Conservation (phyloP, 805 yeast species). For the Starmerella powellii region DNA sequence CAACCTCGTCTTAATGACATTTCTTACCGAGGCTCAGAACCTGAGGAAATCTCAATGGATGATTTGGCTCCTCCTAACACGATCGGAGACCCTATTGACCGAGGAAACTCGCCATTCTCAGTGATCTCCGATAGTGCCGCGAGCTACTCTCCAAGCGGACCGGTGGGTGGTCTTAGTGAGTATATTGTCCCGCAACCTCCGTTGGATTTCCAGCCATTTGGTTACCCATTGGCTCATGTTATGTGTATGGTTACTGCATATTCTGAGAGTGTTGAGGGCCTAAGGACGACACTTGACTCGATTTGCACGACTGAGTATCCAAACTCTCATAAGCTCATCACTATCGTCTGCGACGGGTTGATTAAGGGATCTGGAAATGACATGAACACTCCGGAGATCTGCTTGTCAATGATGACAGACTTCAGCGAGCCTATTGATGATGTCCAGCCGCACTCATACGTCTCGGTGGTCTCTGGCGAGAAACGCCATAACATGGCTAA, state of each 20-base stretch:
- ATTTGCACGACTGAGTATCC: conserved; percentile 92
- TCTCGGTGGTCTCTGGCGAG: conserved; percentile 87
- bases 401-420: conserved; percentile 73
- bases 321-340: conserved; percentile 77
- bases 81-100: conserved; percentile 1
- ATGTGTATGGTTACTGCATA: conserved; percentile 82
- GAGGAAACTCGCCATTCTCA: conserved; percentile 10
- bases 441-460: conserved; percentile 74
- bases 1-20: conserved; percentile 20
- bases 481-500: conserved; percentile 98
- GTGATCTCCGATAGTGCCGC: conserved; percentile 2
- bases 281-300: conserved; percentile 83
- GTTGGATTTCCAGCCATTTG: conserved; percentile 72
- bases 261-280: conserved; percentile 79
- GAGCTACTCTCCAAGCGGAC: conserved; percentile 17
- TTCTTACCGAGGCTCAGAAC: conserved; percentile 23
- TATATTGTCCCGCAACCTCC: conserved; percentile 89
- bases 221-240: conserved; percentile 63
- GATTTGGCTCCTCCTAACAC: conserved; percentile 18
- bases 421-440: conserved; percentile 59
- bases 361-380: conserved; percentile 93
- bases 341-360: conserved; percentile 85
- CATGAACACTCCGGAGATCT: conserved; percentile 78
- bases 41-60: conserved; percentile 12
- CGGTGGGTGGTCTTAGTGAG: conserved; percentile 32